Conservation (phyloP, 2,329 filamentous ascomycete genomes). For the Capronia americana region DNA sequence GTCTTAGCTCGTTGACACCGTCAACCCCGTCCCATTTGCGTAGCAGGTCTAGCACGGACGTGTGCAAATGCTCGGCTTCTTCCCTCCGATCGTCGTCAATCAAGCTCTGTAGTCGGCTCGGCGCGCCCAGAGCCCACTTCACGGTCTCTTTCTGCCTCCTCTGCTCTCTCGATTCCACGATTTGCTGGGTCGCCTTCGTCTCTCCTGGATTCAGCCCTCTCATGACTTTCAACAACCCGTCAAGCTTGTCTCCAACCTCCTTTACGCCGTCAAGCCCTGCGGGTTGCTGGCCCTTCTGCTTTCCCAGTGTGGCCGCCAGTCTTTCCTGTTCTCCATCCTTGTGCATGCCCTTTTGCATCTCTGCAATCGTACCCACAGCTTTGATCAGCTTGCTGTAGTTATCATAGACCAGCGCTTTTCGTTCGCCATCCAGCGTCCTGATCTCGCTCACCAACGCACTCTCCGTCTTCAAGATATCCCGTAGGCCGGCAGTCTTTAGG, state of each 20-base stretch:
- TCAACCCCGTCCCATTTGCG: constrained; percentile 52
- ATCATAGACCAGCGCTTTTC: constrained; percentile 96
- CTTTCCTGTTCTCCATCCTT: constrained; percentile 50
- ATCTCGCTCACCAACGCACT: constrained; percentile 69
- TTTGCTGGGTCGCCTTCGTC: constrained; percentile 40
- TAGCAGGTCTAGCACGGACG: constrained; percentile 48
- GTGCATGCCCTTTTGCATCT: constrained; percentile 61
- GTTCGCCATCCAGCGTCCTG: constrained; percentile 87
- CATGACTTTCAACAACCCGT: constrained; percentile 54
- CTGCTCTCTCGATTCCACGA: constrained; percentile 41
- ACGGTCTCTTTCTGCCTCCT: constrained; percentile 51
- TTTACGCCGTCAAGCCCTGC: constrained; percentile 35
- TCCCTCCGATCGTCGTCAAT: constrained; percentile 48
- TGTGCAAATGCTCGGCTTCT: constrained; percentile 52
- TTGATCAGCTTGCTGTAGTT: constrained; percentile 97
- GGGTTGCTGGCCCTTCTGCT: constrained; percentile 12
- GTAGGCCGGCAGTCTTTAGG: constrained; percentile 49
- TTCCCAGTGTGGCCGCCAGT: constrained; percentile 38
- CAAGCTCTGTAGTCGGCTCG: constrained; percentile 47
- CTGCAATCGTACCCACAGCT: constrained; percentile 94
- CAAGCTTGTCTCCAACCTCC: constrained; percentile 35
- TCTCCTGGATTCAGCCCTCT: constrained; percentile 54
- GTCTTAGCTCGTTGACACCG: constrained; percentile 51
- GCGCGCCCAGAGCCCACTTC: constrained; percentile 53
- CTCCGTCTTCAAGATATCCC: constrained; percentile 54